phyloP scores from a whole-genome alignment of 2,329 filamentous ascomycete genomes.

The Arthrobotrys sinensis region DNA sequence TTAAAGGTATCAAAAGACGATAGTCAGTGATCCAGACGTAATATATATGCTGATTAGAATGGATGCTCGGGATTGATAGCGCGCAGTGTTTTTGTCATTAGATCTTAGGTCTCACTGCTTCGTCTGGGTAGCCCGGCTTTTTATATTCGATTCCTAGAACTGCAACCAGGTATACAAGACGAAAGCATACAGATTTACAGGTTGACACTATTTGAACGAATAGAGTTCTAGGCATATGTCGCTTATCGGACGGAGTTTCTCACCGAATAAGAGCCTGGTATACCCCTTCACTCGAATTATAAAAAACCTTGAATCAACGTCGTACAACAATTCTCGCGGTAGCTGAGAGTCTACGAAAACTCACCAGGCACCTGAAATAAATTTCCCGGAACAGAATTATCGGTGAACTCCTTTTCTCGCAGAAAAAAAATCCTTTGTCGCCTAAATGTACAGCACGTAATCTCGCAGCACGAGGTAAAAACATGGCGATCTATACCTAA shows the following conservation, averaged over 20 bases:
- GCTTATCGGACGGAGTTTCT: conserved; percentile 1
- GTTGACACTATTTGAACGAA: neutral
- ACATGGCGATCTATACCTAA: conserved; percentile 41
- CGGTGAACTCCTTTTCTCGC: neutral
- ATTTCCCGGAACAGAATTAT: neutral
- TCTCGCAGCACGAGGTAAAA: conserved; percentile 34
- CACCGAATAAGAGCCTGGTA: neutral
- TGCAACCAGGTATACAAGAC: conserved; percentile 7
- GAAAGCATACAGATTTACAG: conserved; percentile 19
- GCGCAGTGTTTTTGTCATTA: too few species aligned
- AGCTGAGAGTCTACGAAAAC: neutral
- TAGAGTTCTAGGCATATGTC: conserved; percentile 10
- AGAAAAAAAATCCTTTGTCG: neutral
- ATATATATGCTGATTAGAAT: too few species aligned
- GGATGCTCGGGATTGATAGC: too few species aligned
- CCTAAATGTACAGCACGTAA: conserved; percentile 2
- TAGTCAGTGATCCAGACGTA: too few species aligned
- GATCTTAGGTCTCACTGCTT: neutral
- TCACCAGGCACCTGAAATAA: neutral
- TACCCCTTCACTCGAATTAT: neutral
- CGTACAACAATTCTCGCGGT: neutral
- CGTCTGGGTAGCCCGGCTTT: neutral
- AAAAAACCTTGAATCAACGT: conserved; percentile 10
- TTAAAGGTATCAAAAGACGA: too few species aligned
- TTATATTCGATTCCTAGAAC: conserved; percentile 4